Base-by-base conservation (phyloP, 2,329 filamentous ascomycete species). In the Fusarium palustre region DNA sequence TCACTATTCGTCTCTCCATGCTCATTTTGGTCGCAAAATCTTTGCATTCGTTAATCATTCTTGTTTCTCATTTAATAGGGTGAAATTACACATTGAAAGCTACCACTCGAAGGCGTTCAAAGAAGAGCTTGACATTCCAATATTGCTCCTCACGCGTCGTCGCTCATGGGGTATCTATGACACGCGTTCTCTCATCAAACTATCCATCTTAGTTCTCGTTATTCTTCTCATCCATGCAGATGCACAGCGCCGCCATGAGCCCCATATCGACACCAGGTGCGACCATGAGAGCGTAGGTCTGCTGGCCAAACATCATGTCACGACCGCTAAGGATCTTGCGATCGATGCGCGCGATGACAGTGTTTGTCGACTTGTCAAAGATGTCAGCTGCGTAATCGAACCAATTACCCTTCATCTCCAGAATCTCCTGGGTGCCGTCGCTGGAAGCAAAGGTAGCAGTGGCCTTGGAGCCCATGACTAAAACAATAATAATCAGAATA, bases 191-290 rank as follows among this genome's bases (percentile, higher is more conserved):
- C n/a, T 46, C 43, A 9, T 42, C 16, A 25, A 20, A 9, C 5
- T 15, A 24, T 13, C 16, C 8, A 22, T 5, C 9, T 11, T 59
- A 64, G 8, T 50, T 60, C 16, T 79, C 77, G 25, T 79, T 79
- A 36, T 90, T 86, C 80, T 85, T 86, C 83, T 92, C 89, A 68
- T 92, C 90, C 63, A 92, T 79, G 64, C 86, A 88, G 54, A 92
- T 88, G 74, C 89, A 92, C 73, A 92, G 80, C 13, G 90, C 90
- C 0, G 84, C 87, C 68, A 92, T 85, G 47, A 92, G 74, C 6
- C 88, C 85, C 78, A 91, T 83, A 73, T 93, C 90, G 9, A 91
- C 87, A 18, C 86, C 86, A 0, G 90, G 88, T 2, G 89, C 89
- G 8, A 92, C 83, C 1, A 83, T 83, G 7, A 92, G 82, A 2